phyloP scores from a whole-genome alignment of 257 asterid genomes.

The Ehretia macrophylla region DNA sequence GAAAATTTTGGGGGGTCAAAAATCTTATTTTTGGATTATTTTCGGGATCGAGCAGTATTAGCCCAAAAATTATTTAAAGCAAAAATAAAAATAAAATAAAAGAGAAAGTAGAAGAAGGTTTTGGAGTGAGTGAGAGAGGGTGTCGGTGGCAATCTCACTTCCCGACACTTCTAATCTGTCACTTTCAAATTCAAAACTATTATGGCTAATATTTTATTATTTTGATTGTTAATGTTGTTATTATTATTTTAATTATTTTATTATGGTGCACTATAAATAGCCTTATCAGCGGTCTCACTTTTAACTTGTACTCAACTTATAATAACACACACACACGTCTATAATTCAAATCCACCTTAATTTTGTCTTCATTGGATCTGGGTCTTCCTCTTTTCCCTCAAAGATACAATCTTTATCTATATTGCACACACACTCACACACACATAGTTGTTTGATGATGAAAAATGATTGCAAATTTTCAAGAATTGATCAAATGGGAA shows the following conservation, averaged over 20 bases:
- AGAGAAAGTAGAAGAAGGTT: not conserved
- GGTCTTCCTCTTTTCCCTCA: conserved; percentile 23
- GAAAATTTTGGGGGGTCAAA: not conserved
- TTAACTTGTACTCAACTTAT: not conserved
- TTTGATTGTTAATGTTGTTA: not conserved
- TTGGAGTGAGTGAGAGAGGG: not conserved
- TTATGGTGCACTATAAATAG: too few species aligned
- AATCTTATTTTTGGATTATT: conserved; percentile 15
- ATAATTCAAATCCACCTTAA: not conserved
- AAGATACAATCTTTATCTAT: conserved; percentile 28
- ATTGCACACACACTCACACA: too few species aligned
- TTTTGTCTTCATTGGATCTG: conserved; percentile 39
- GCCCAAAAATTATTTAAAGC: too few species aligned
- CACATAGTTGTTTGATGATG: not conserved
- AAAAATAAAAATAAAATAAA: too few species aligned
- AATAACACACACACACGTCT: not conserved
- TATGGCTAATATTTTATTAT: not conserved
- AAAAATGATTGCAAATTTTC: not conserved
- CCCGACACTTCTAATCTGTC: conserved; percentile 13
- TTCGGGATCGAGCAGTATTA: not conserved
- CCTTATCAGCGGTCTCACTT: too few species aligned
- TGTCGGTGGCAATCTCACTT: conserved; percentile 3
- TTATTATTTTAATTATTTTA: not conserved
- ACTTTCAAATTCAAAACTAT: conserved; percentile 22
- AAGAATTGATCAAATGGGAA: not conserved